These are phyloP conservation scores for Capsicum chinense DNA, from an alignment of 257 asterid genomes.

Conservation along the genomic window DNA sequence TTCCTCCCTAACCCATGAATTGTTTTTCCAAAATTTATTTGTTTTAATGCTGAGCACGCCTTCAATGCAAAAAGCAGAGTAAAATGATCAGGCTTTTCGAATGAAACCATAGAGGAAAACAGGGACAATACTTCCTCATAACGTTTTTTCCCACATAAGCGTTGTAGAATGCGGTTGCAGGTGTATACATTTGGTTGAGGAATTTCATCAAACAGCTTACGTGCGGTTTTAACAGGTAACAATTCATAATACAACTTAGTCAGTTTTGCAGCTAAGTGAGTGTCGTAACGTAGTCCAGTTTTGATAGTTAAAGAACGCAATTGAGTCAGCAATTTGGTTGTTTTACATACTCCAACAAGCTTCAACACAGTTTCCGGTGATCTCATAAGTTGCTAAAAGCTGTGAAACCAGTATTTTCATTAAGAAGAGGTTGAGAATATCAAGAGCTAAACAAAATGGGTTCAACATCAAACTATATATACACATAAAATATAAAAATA, in stretches of 20 bases:
- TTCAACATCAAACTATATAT: no score
- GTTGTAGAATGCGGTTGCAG: conserved; percentile 55
- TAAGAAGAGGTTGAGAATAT: no score
- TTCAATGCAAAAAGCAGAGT: conserved; percentile 52
- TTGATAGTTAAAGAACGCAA: conserved; percentile 53
- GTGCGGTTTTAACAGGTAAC: conserved; percentile 32
- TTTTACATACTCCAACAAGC: conserved; percentile 51
- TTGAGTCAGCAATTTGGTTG: conserved; percentile 45
- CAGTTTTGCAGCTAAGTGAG: conserved; percentile 44
- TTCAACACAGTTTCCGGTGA: conserved; percentile 41
- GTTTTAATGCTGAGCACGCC: conserved; percentile 65
- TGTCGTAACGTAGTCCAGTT: conserved; percentile 41
- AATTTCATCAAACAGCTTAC: conserved; percentile 79
- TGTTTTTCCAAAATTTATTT: conserved; percentile 47
- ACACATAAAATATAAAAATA: no score
- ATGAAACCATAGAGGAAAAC: conserved; percentile 46
- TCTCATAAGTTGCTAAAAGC: conserved; percentile 33
- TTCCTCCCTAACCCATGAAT: conserved; percentile 68
- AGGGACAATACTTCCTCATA: conserved; percentile 48
- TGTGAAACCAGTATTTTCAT: no score
- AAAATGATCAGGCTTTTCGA: conserved; percentile 49
- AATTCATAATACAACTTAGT: conserved; percentile 34
- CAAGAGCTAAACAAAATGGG: no score
- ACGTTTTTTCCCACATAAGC: conserved; percentile 46
- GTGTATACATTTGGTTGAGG: conserved; percentile 40